Base-by-base conservation (phyloP, 192 early-diverging fungal genomes). In the Allomyces javanicus region DNA sequence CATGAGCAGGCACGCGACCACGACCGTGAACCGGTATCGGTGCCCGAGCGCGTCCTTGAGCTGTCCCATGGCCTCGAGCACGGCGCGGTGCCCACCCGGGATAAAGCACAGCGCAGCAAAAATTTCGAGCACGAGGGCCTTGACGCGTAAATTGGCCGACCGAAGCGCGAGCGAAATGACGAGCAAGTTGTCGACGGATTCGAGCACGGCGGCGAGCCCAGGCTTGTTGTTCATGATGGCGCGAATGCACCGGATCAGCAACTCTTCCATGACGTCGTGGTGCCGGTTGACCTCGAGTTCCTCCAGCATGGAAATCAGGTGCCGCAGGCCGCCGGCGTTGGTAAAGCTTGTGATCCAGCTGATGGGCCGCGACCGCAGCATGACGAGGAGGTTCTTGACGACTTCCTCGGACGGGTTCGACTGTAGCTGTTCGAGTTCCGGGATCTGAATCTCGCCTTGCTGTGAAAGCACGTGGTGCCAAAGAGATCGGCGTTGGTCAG, bases 141-240 rank as follows among this genome's bases (percentile, higher is more conserved):
- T 71, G n/a, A 78, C 79, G 24, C 76, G 65, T 3, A 64, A 61
- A 23, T 74, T 72, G n/a, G 77, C 71, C 3, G 76, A 78, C 25
- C 78, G 74, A 14, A 81, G 65, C 7, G 76, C 80, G 25, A 80
- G 63, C 10, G 80, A 78, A 64, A 81, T 80, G 23, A 76, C 71
- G 55, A 73, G 67, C 44, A 81, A 69, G 11, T 74, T 63, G 17
- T 69, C 75, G 5, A 71, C 70, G 24, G 68, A 68, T 44, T 81
- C 78, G 25, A 81, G 71, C 22, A 81, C 75, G 17, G 76, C 75
- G 1, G 74, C 74, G n/a, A 81, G 65, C 25, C 80, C 80, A 43
- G 78, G 77, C 70, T 76, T 76, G 72, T 80, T 79, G 68, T 81
- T 81, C 80, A 81, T 81, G 25, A 81, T 65, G 0, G 78, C 76